These are phyloP conservation scores for Novakomyces olei DNA, from an alignment of 805 yeast species.

Conservation along the genomic window DNA sequence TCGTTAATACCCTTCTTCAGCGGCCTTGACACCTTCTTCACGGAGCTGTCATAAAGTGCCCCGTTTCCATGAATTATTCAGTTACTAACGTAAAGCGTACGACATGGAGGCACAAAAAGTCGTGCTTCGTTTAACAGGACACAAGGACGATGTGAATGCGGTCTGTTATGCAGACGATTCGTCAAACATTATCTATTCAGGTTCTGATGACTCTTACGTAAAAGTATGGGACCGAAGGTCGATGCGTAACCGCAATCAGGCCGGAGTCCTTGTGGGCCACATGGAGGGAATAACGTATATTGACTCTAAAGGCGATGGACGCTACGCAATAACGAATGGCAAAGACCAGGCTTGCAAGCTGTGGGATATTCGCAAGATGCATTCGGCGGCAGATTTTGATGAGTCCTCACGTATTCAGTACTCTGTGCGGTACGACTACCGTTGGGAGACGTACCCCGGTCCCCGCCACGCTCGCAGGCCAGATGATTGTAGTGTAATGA, in stretches of 20 bases:
- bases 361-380: conserved; percentile 14
- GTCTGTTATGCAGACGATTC: conserved; percentile 13
- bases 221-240: conserved; percentile 26
- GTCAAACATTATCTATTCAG: conserved; percentile 24
- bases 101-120: conserved; percentile 10
- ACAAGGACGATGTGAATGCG: conserved; percentile 13
- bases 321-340: conserved; percentile 13
- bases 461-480: conserved; percentile 2
- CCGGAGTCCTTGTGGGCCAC: conserved; percentile 15
- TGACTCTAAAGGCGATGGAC: conserved; percentile 13
- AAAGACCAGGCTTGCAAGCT: conserved; percentile 15
- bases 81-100: conserved; percentile 8
- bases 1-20: no score
- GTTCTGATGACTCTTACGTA: conserved; percentile 29
- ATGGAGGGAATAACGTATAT: conserved; percentile 14
- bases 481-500: conserved; percentile 13
- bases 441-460: conserved; percentile 10
- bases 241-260: conserved; percentile 7
- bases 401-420: conserved; percentile 4
- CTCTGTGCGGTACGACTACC: conserved; percentile 11
- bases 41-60: no score
- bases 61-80: no score
- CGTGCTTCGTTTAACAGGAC: conserved; percentile 8
- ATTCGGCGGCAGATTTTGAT: conserved; percentile 6
- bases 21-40: no score